Evolutionary conservation across 1,284 basidiomycete genomes (phyloP), one percentile per base, ranked within the genome.

Genomic region (Veloporphyrellus conicus): DNA sequence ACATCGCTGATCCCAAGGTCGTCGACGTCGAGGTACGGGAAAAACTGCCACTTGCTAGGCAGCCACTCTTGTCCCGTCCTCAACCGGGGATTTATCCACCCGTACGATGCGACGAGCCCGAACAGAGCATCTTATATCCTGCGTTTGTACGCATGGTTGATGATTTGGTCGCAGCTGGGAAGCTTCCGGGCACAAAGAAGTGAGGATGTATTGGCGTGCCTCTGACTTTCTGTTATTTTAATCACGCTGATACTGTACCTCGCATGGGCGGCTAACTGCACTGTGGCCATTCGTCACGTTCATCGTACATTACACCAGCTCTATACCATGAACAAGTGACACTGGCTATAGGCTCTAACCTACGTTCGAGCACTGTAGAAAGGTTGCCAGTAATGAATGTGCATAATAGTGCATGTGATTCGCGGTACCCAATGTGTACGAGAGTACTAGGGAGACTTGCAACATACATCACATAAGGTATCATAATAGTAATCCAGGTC

Each of bases 81-180:
- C 66, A 60, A 43, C 52, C 53, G 1, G 34, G 16, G 25, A 37
- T 52, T 18, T 16, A 45, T 23, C 59, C 66, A 12, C 52, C 36
- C 12, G 9, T 50, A 14, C 53, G 3, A n/a, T 38, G 35, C 6
- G 34, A 43, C 10, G 52, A 48, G 8, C 43, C 43, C 3, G 34
- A 54, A 19, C 57, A 58, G 32, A 51, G 32, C 14, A 64, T 64
- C 4, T 19, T 66, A 2, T 64, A 64, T 25, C 47, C 53, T 3
- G 37, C 45, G 3, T 64, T 68, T 31, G 45, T 49, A 19, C 50
- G 37, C 25, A 64, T 58, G 57, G 61, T 67, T 3, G 53, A 59
- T 16, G 34, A 42, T 18, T 38, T 62, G 22, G 51, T 54, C 9
- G 51, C 41, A 3, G 29, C 31, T 39, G 63, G 62, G 19, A 35